Percentiles rank a stretch among this genome's conserved stretches.
phyloP scores from a whole-genome alignment of 371 early-diverging fungal species.

The Nematocida major region DNA sequence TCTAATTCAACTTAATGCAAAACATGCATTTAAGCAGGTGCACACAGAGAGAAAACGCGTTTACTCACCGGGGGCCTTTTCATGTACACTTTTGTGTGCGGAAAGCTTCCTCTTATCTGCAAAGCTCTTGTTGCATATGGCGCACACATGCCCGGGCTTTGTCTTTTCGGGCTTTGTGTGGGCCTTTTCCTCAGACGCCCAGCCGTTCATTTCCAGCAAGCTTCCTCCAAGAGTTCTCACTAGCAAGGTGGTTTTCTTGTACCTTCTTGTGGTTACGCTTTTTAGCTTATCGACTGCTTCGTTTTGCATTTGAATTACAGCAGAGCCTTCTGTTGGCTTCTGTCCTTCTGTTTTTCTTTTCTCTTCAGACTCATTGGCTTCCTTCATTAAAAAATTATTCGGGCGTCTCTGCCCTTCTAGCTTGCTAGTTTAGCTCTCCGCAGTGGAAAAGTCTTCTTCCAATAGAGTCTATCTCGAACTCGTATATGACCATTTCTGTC shows the following conservation, averaged over 20 bases:
- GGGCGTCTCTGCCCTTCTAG: too few species aligned
- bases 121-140: constrained; percentile 26
- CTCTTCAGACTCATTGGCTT: constrained; percentile 24
- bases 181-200: neutral
- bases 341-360: constrained; percentile 20
- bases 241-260: neutral
- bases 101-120: constrained; percentile 42
- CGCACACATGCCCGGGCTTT: neutral
- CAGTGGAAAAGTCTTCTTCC: constrained; percentile 30
- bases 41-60: too few species aligned
- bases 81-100: constrained; percentile 45
- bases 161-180: neutral
- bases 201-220: constrained; percentile 3
- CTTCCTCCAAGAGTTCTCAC: constrained; percentile 27
- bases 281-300: constrained; percentile 38
- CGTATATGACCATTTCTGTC: constrained; percentile 47
- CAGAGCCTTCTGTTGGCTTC: constrained; percentile 39
- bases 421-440: constrained; percentile 21
- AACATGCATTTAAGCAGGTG: too few species aligned
- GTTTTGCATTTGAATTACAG: constrained; percentile 33
- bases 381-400: constrained; percentile 16
- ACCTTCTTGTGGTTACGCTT: neutral
- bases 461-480: constrained; percentile 34
- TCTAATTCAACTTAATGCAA: too few species aligned
- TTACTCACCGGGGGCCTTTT: too few species aligned